Conservation (phyloP, 208 protist species). For the Leishmania turanica region DNA sequence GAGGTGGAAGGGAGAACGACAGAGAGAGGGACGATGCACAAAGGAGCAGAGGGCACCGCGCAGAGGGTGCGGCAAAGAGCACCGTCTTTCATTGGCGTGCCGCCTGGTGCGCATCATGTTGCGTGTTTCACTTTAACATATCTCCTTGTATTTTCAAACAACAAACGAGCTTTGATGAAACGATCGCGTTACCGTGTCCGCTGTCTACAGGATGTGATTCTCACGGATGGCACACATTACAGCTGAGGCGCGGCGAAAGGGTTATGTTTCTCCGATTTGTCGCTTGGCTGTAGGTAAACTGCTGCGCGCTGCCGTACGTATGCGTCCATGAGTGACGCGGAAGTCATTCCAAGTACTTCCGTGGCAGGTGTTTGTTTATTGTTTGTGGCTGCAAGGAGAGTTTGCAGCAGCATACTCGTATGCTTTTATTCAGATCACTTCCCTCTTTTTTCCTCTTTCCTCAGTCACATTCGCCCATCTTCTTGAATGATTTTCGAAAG, state of each 20-base stretch:
- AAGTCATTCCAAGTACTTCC: not conserved
- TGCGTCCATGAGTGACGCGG: not conserved
- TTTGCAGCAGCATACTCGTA: not conserved
- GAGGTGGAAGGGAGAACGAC: not conserved
- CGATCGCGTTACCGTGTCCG: not conserved
- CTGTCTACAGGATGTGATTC: not conserved
- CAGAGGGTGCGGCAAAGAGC: not conserved
- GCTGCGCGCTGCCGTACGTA: not conserved
- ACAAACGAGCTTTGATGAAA: not conserved
- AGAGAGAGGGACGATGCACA: not conserved
- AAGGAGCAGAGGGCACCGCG: not conserved
- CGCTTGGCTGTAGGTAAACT: not conserved
- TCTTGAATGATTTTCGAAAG: conserved; percentile 29
- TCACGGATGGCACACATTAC: not conserved
- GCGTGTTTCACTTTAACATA: conserved; percentile 4
- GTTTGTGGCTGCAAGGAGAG: not conserved
- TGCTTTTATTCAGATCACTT: not conserved
- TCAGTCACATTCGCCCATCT: not conserved
- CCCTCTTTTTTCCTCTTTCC: conserved; percentile 14
- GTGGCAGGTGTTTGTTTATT: not conserved
- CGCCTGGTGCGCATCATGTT: conserved; percentile 2
- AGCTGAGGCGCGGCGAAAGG: not conserved
- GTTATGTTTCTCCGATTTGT: not conserved
- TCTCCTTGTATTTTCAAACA: conserved; percentile 13
- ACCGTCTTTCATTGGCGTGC: not conserved